Percentiles rank a stretch among this genome's conserved stretches.
These are phyloP conservation scores for Erythrobasidium hasegawianum DNA, from an alignment of 1,284 basidiomycete species.

Conservation along the genomic window DNA sequence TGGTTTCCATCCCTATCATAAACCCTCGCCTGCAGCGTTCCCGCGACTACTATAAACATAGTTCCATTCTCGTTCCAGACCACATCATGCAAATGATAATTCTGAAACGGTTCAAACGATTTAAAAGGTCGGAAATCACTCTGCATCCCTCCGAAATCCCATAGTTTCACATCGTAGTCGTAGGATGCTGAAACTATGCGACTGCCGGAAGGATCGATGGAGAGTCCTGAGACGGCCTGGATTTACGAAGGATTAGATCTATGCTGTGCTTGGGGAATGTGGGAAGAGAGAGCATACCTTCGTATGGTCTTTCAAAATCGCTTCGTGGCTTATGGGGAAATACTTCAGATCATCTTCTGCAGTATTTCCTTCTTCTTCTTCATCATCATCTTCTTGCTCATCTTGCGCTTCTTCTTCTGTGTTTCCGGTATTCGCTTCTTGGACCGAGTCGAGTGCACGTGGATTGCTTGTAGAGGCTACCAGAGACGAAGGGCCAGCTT, in stretches of 20 bases:
- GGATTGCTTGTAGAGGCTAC: constrained; percentile 6
- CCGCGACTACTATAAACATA: constrained; percentile 78
- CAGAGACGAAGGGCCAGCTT: constrained; percentile 22
- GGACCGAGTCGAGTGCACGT: neutral
- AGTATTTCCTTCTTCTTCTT: constrained; percentile 48
- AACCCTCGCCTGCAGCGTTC: constrained; percentile 79
- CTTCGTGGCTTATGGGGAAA: constrained; percentile 64
- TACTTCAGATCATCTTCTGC: constrained; percentile 25
- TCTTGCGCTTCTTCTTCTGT: constrained; percentile 42
- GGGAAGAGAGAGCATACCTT: constrained; percentile 60
- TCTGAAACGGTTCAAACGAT: constrained; percentile 87
- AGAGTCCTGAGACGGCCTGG: constrained; percentile 76
- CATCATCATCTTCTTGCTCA: constrained; percentile 48
- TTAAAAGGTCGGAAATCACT: constrained; percentile 80
- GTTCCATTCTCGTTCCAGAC: constrained; percentile 83
- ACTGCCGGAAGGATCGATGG: constrained; percentile 88
- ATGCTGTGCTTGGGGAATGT: too few species aligned
- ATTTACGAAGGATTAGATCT: neutral
- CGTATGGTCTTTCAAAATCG: constrained; percentile 83
- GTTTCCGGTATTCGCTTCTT: constrained; percentile 39
- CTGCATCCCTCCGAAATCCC: constrained; percentile 99
- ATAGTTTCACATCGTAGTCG: constrained; percentile 95
- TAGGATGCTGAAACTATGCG: constrained; percentile 88
- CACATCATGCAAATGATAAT: constrained; percentile 86
- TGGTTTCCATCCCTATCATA: constrained; percentile 87